These are phyloP conservation scores for Globisporangium spinosum DNA, from an alignment of 352 stramenopile species.

Conservation along the genomic window DNA sequence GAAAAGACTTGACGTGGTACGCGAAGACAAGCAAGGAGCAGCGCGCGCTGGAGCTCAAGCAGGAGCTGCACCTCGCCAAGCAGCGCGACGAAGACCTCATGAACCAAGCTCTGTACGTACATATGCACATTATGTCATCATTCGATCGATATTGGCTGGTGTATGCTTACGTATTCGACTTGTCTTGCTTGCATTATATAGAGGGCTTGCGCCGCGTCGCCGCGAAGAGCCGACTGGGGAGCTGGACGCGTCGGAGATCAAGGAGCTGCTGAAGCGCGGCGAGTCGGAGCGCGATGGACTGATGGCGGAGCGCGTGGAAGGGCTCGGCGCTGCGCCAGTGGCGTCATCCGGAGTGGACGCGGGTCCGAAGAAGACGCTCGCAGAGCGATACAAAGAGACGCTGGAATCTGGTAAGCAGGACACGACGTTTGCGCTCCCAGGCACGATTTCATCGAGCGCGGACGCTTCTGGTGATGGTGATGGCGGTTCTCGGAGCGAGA, in stretches of 20 bases:
- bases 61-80: conserved; percentile 70
- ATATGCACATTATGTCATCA: neutral
- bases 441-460: conserved; percentile 19
- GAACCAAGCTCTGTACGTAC: conserved; percentile 83
- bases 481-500: conserved; percentile 13
- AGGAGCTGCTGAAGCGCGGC: conserved; percentile 80
- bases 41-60: conserved; percentile 42
- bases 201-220: conserved; percentile 59
- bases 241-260: conserved; percentile 79
- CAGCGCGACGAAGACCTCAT: conserved; percentile 88
- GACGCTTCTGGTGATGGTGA: neutral
- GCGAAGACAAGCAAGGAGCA: conserved; percentile 66
- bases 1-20: conserved; percentile 90
- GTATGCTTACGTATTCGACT: neutral
- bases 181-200: conserved; percentile 14
- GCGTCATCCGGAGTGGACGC: conserved; percentile 37
- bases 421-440: conserved; percentile 60
- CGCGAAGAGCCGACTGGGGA: conserved; percentile 38
- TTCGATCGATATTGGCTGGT: neutral
- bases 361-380: conserved; percentile 61
- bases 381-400: conserved; percentile 64
- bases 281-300: conserved; percentile 65
- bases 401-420: conserved; percentile 48
- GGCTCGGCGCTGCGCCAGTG: conserved; percentile 71
- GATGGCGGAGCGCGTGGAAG: conserved; percentile 80